phyloP scores from a whole-genome alignment of 164 flowering plant species.

The Euptelea pleiosperma region DNA sequence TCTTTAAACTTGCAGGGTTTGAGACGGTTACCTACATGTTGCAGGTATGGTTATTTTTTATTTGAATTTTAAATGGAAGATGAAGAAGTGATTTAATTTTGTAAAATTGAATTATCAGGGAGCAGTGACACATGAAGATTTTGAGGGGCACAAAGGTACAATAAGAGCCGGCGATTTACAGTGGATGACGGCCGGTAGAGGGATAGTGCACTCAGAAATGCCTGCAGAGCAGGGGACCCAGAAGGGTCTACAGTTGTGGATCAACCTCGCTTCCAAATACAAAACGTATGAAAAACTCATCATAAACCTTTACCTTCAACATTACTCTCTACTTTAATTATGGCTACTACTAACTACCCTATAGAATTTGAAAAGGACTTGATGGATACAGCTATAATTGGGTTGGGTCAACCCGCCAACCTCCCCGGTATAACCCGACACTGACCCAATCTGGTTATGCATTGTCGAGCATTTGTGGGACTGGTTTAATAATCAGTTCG shows the following conservation, averaged over 20 bases:
- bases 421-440: no score
- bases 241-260: slow-evolving; percentile 81
- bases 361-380: no score
- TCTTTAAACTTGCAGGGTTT: slow-evolving; percentile 62
- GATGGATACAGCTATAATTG: no score
- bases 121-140: slow-evolving; percentile 71
- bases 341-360: no score
- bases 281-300: slow-evolving; percentile 74
- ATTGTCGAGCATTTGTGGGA: no score
- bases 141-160: slow-evolving; percentile 75
- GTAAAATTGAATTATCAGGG: no score
- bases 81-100: no score
- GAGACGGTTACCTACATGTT: slow-evolving; percentile 93
- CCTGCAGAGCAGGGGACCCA: slow-evolving; percentile 66
- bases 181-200: slow-evolving; percentile 97
- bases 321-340: no score
- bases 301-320: no score
- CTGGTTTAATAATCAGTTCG: no score
- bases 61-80: not conserved
- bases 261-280: slow-evolving; percentile 74
- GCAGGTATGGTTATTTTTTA: slow-evolving; percentile 41
- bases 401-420: no score
- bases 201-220: slow-evolving; percentile 91
- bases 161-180: slow-evolving; percentile 73
- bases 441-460: no score